Evolutionary conservation across 495 filamentous ascomycete genomes (phyloP).

Genomic region (Viridothelium virens): DNA sequence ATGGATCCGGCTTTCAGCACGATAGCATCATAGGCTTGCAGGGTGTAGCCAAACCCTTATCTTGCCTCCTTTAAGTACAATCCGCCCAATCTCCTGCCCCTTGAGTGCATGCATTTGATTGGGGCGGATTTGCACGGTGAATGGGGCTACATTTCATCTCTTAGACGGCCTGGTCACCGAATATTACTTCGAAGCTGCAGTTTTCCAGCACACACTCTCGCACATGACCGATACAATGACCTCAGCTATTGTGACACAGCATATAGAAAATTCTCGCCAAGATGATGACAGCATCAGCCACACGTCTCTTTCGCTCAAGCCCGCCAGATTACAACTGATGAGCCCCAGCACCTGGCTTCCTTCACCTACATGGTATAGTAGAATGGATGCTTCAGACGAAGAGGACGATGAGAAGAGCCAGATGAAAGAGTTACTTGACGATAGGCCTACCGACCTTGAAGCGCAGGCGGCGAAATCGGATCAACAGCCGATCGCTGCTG

Average conservation of each 20-base stretch:
- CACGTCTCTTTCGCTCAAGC: background rate
- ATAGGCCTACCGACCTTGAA: constrained; percentile 32
- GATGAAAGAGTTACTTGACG: background rate
- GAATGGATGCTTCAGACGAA: background rate
- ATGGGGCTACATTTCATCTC: too few relatives aligned
- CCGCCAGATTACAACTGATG: background rate
- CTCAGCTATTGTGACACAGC: background rate
- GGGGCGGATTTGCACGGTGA: too few relatives aligned
- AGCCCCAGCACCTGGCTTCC: constrained; percentile 6
- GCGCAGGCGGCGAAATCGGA: constrained; percentile 11
- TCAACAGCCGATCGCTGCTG: constrained; percentile 10
- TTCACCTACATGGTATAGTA: background rate
- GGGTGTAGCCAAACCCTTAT: too few relatives aligned
- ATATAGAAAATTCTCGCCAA: background rate
- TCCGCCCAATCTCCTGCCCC: too few relatives aligned
- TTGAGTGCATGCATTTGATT: too few relatives aligned
- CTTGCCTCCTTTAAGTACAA: too few relatives aligned
- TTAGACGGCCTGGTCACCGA: background rate
- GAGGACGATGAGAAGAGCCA: background rate
- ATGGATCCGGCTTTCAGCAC: too few relatives aligned
- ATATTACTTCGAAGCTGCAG: background rate
- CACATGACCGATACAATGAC: background rate
- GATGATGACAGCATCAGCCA: background rate
- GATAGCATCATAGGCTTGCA: too few relatives aligned
- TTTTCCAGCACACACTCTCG: background rate